Evolutionary conservation across 192 early-diverging fungal genomes (phyloP), one percentile per base, ranked within the genome.

Genomic region (Phycomyces blakesleeanus): DNA sequence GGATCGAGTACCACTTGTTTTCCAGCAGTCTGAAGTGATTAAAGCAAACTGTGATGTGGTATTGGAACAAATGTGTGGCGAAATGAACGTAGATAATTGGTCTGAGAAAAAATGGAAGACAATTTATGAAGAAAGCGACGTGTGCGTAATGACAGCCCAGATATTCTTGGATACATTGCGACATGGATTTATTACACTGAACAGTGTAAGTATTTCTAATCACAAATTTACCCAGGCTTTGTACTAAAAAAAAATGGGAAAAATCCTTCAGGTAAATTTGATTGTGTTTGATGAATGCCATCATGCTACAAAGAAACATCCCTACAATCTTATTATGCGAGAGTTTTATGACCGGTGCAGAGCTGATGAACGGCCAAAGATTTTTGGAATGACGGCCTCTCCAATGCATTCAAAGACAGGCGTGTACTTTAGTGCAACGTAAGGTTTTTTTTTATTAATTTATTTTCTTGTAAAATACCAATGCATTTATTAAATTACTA

Each of bases 231-330:
- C n/a, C n/a, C n/a, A n/a, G 24, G 29, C 29, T 20, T 5, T 18
- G 5, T 61, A 25, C 10, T 15, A 52, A 24, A 34, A 18, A 24
- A 25, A 37, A 29, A 71, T 15, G 14, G 68, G 22, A 20, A 29
- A 51, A 52, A 47, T 39, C 27, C 10, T 27, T 16, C 20, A 91
- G 81, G 83, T 95, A 29, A 80, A 89, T 67, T 68, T 98, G 55
- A 75, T 98, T 6, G 83, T 98, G n/a, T 92, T 98, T 79, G 96
- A 98, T 72, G 96, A 98, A 71, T 92, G 89, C 55, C 96, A 98
- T 75, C 91, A 98, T 69, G 82, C 93, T 5, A 76, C 86, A 16
- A 84, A 85, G 61, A 78, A 81, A 34, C 89, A 92, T 63, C 85
- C 87, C 0, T 94, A 90, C 72, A 79, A 86, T 54, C 68, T 87